Evolutionary conservation across 2,329 filamentous ascomycete genomes (phyloP).

Genomic region (Sclerotinia spermophila): DNA sequence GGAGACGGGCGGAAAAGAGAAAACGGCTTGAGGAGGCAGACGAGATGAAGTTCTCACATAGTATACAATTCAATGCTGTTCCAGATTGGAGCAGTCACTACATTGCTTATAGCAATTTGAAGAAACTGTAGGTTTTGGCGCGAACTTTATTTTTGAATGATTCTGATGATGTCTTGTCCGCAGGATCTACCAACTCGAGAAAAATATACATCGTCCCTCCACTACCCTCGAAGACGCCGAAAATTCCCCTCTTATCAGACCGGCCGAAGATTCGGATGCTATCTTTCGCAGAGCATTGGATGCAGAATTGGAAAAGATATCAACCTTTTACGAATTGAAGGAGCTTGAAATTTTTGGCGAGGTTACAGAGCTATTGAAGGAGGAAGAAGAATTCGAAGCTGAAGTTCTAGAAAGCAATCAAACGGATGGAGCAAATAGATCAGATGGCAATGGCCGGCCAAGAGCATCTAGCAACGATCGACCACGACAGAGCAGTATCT

Average conservation of each 20-base stretch:
- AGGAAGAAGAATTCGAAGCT: constrained; percentile 63
- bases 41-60: constrained; percentile 99
- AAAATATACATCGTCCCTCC: constrained; percentile 63
- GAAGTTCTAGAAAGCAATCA: constrained; percentile 33
- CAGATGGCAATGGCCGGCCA: constrained; percentile 39
- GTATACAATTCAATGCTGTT: constrained; percentile 98
- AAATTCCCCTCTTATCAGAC: constrained; percentile 74
- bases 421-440: constrained; percentile 33
- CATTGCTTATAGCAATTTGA: constrained; percentile 96
- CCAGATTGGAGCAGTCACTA: constrained; percentile 99
- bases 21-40: constrained; percentile 67
- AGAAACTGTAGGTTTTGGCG: constrained; percentile 74
- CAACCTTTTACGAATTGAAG: constrained; percentile 84
- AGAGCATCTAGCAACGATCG: constrained; percentile 43
- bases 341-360: constrained; percentile 84
- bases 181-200: constrained; percentile 94
- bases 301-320: constrained; percentile 89
- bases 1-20: constrained; percentile 60
- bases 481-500: constrained; percentile 47
- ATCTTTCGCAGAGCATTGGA: constrained; percentile 80
- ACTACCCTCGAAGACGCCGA: constrained; percentile 67
- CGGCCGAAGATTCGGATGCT: constrained; percentile 67
- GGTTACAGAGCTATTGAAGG: constrained; percentile 69
- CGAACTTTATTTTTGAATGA: not conserved
- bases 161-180: not conserved